A percentile compares a stretch with the other conserved stretches of the same genome.
Conservation (phyloP, 768 basidiomycete species). For the Phanerodontia chrysosporium region DNA sequence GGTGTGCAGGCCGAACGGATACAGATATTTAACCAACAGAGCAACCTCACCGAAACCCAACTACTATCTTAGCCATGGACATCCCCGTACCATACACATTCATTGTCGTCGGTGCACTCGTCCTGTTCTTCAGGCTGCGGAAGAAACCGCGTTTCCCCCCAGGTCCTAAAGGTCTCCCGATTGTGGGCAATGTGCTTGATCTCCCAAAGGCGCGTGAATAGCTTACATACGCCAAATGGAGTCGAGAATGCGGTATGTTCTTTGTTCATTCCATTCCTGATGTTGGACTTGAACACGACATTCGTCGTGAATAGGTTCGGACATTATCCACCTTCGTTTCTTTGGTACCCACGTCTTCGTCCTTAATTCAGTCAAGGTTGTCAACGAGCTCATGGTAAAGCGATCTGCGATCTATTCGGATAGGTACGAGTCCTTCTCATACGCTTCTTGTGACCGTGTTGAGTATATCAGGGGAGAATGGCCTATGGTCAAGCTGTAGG, state of each 20-base stretch:
- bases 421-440: constrained; percentile 9
- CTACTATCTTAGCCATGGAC: too few relatives aligned
- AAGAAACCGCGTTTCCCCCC: too few relatives aligned
- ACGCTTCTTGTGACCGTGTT: neutral
- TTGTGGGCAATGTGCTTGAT: neutral
- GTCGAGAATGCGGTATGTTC: neutral
- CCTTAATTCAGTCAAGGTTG: constrained; percentile 27
- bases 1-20: too few relatives aligned
- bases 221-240: neutral
- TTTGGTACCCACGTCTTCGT: constrained; percentile 23
- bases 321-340: neutral
- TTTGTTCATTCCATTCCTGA: too few relatives aligned
- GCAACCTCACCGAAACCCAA: too few relatives aligned
- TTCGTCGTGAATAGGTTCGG: neutral
- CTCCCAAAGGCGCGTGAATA: neutral
- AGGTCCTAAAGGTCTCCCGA: constrained; percentile 29
- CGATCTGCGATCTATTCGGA: constrained; percentile 30
- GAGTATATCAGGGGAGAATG: constrained; percentile 2
- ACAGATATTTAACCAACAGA: too few relatives aligned
- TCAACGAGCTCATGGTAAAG: constrained; percentile 31
- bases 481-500: constrained; percentile 12
- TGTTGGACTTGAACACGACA: too few relatives aligned
- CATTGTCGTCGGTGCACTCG: too few relatives aligned
- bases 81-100: too few relatives aligned
- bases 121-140: too few relatives aligned